Base-by-base conservation (phyloP, 2,329 filamentous ascomycete genomes). In the Tricladium varicosporioides region DNA sequence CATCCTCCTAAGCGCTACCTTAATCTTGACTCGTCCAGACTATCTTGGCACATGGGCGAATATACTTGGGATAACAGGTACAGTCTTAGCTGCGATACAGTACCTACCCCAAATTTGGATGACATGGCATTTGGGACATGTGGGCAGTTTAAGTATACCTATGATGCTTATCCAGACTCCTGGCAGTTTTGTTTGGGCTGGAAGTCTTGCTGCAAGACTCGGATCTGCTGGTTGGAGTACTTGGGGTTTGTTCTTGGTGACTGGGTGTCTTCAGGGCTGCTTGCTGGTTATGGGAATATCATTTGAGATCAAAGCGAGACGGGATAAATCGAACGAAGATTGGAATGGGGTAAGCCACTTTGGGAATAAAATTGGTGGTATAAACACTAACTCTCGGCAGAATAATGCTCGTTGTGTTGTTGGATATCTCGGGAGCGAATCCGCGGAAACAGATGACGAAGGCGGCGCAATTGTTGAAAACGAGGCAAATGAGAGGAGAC, bases 161-260 rank as follows among this genome's bases (percentile, higher is more conserved):
- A 97, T 97, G 88, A 97, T 99, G 92, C 89, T 89, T 70, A 96
- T 99, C 33, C 94, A 99, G 73, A 97, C 93, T 0, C 94, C 94
- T 0, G 94, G 94, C 0, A 92, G 91, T 58, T 87, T 96, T 65
- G 76, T 99, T 5, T 97, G 96, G 75, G 92, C 93, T 0, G 87
- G 82, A 11, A 97, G 92, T 71, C 76, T 99, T 45, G 91, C 87
- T 51, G 84, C 83, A 7, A 83, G 94, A 47, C 80, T 97, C 16
- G 94, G 94, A 0, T 80, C 79, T 67, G 85, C 82, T 33, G 93
- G 93, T 0, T 99, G 94, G 94, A 97, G 92, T 73, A 91, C 92
- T 0, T 99, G 94, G 94, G 86, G 91, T 9, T 87, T 97, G 13
- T 95, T 93, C 69, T 79, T 96, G 46, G 79, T 97, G 51, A 96